Evolutionary conservation across 805 yeast genomes (phyloP), one percentile per base, ranked within the genome.

Genomic region (Scheffersomyces lignosus): DNA sequence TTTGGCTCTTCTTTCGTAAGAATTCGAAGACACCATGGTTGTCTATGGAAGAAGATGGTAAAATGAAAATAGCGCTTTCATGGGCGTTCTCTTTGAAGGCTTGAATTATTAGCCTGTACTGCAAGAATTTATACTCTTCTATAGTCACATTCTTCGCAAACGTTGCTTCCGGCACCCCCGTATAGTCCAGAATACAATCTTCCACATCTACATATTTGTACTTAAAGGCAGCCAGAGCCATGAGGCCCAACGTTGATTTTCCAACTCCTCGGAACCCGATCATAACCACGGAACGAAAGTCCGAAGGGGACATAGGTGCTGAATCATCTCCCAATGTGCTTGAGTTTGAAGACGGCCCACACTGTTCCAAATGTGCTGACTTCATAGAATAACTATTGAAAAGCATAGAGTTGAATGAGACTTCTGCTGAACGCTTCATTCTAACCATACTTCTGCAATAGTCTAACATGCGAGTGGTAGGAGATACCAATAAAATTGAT

Each of bases 181-280:
- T 41, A 25, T 33, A 22, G 6, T 38, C 38, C 17, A 32, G 34
- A 7, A 49, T 45, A 31, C 49, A 43, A 23, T 37, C 37, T 24
- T 49, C 46, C n/a, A 41, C 31, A 27, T 45, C 53, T 14, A 47
- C 30, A 29, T 41, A 44, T 9, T 37, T 22, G 34, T 31, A 47
- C 16, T 41, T 40, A 23, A 49, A 34, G 14, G 47, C 41, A 7
- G 48, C 45, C 43, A 40, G 40, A 9, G 51, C 48, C 47, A 49
- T 47, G 18, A 49, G 41, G 4, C 48, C 49, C 15, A 49, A 36
- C 4, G 49, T 49, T 13, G 51, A 45, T 31, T 45, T 49, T 6
- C 53, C 53, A 12, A 41, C 49, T 3, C 53, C 53, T 27, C 53
- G 40, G 9, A 47, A 39, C 8, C 53, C 53, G 3, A 44, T 40